These are phyloP conservation scores for Penicillium capsulatum DNA, from an alignment of 2,329 filamentous ascomycete species.

Conservation along the genomic window DNA sequence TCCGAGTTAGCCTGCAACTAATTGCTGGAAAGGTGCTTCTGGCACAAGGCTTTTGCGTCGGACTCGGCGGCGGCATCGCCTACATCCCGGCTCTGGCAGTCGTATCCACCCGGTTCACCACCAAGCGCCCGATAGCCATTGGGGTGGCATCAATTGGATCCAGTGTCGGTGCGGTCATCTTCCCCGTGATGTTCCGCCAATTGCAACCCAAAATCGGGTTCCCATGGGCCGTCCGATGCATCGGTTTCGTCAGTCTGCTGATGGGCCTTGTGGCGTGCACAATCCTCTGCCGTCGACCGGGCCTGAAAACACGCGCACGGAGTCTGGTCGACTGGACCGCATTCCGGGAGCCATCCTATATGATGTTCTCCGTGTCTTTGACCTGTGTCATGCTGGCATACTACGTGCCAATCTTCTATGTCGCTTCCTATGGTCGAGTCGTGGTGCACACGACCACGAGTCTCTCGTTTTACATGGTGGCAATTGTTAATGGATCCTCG, in stretches of 20 bases:
- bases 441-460: constrained; percentile 48
- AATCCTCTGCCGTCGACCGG: constrained; percentile 39
- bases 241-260: constrained; percentile 52
- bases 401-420: constrained; percentile 46
- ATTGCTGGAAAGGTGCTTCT: constrained; percentile 39
- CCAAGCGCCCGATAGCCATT: constrained; percentile 53
- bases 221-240: constrained; percentile 55
- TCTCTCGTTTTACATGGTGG: constrained; percentile 46
- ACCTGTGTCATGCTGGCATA: constrained; percentile 46
- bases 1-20: neutral
- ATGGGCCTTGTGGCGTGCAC: constrained; percentile 34
- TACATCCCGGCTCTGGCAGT: constrained; percentile 32
- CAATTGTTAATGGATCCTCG: constrained; percentile 51
- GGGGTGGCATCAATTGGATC: constrained; percentile 56
- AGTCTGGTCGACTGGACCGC: constrained; percentile 40
- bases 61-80: constrained; percentile 30
- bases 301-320: constrained; percentile 34
- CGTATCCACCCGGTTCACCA: constrained; percentile 35
- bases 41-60: constrained; percentile 40
- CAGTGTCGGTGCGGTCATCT: constrained; percentile 57
- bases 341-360: constrained; percentile 40
- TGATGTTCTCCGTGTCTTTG: constrained; percentile 43
- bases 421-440: constrained; percentile 42
- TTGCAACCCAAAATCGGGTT: constrained; percentile 56
- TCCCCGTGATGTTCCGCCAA: constrained; percentile 52